Base-by-base conservation (phyloP, 345 rosid genomes). In the Crucihimalaya himalaica region DNA sequence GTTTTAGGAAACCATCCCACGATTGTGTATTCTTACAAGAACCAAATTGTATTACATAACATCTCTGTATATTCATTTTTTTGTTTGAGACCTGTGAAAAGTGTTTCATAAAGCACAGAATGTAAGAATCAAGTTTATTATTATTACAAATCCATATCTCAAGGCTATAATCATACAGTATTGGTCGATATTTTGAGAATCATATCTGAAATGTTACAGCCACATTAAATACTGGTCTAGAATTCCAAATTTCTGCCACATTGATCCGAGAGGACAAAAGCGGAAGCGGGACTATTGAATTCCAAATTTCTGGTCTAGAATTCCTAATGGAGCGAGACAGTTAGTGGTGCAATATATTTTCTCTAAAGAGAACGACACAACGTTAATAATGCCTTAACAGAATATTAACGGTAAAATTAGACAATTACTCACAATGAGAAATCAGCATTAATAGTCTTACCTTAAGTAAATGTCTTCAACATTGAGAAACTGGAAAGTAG, bases 271-370 rank as follows among this genome's bases (percentile, higher is more conserved):
- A 70, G 5, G 11, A 25, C 2, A 34, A 15, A 43, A 28, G 52
- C 25, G 0, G 32, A 29, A 19, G 10, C 31, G 0, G 29, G 19
- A n/a, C 12, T 6, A 28, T 25, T 4, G 43, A 31, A 65, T 84
- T 90, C 95, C 98, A 20, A 93, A 93, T 56, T 93, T 93, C 83
- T 89, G 96, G 82, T 89, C 97, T 1, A 90, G 86, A 80, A 93
- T 88, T 85, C 90, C 96, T 55, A 93, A 93, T 23, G 98, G 98
- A 77, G 98, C 98, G 55, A 93, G 96, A 78, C 98, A 93, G 76
- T 90, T 93, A 42, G 97, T 93, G 63, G 96, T 89, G 88, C 97
- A 93, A 66, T 42, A 5, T 2, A 42, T 14, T 14, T 0, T 42
- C 18, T 14, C 35, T 5, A 2, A 42, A 6, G 46, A 42, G 46